A percentile compares a stretch with the other conserved stretches of the same genome.
Conservation (phyloP, 331 rosid genomes). For the Cucumis variabilis region DNA sequence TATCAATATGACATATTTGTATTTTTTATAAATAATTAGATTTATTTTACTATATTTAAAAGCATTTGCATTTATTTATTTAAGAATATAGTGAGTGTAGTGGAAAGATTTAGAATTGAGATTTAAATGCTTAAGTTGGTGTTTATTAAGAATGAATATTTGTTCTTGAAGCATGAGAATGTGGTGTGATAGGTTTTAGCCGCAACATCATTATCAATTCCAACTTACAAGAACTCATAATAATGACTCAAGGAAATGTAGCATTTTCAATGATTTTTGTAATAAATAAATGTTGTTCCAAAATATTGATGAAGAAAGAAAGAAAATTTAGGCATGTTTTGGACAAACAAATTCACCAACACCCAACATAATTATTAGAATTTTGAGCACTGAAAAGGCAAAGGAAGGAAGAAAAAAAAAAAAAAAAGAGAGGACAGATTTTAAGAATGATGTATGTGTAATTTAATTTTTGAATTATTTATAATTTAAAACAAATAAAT, state of each 20-base stretch:
- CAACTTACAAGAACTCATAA: not conserved
- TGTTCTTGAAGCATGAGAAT: too few species aligned
- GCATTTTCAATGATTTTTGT: constrained; percentile 8
- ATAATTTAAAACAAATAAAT: not conserved
- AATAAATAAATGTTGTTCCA: not conserved
- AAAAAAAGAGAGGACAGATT: not conserved
- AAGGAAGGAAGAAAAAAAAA: not conserved
- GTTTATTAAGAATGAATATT: too few species aligned
- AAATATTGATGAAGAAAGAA: not conserved
- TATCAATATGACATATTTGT: too few species aligned
- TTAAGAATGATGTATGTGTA: constrained; percentile 10
- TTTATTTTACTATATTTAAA: too few species aligned
- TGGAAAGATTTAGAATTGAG: too few species aligned
- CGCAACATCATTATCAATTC: not conserved
- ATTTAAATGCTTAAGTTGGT: too few species aligned
- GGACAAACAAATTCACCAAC: constrained; percentile 47
- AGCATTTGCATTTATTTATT: too few species aligned
- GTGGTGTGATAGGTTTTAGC: too few species aligned
- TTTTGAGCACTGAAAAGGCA: constrained; percentile 38
- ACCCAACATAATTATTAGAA: constrained; percentile 43
- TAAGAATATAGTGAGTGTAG: too few species aligned
- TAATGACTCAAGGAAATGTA: not conserved
- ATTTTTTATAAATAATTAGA: too few species aligned
- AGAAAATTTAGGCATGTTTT: not conserved
- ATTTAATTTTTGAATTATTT: not conserved